These are phyloP conservation scores for Fusarium neocosmosporiellum DNA, from an alignment of 2,329 filamentous ascomycete species.

Conservation along the genomic window DNA sequence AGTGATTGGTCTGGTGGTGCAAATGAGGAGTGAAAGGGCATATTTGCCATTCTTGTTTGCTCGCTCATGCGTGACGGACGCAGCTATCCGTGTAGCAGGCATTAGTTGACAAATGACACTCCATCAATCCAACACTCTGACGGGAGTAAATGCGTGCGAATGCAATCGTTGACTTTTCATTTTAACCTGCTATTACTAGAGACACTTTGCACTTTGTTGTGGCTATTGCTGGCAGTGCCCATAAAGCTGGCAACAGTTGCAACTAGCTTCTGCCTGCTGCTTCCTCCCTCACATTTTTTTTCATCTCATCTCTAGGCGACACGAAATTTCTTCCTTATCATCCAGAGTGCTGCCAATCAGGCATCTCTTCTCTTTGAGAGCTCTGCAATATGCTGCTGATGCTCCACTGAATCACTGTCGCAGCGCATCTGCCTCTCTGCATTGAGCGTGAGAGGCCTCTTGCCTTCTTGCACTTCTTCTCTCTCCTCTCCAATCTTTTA, in stretches of 20 bases:
- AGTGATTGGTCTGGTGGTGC: background rate
- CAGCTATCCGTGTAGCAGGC: background rate
- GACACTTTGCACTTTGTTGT: background rate
- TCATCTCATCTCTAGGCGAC: background rate
- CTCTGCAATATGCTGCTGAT: background rate
- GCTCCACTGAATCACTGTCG: constrained; percentile 21
- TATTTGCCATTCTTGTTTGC: background rate
- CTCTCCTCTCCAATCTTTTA: background rate
- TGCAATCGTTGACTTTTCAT: background rate
- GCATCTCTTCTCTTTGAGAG: background rate
- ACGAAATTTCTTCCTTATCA: background rate
- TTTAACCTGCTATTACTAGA: background rate
- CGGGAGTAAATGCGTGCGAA: background rate
- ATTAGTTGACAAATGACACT: background rate
- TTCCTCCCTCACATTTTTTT: background rate
- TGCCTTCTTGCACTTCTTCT: background rate
- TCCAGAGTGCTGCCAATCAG: background rate
- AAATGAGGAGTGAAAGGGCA: background rate
- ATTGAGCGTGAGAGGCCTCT: background rate
- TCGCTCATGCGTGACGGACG: background rate
- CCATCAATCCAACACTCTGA: background rate
- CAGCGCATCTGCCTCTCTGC: background rate
- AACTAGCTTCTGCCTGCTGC: background rate
- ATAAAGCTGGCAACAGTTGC: constrained; percentile 2
- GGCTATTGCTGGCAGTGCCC: background rate